Evolutionary conservation across 768 basidiomycete genomes (phyloP), one percentile per base, ranked within the genome.

Genomic region (Podaxis pistillaris): DNA sequence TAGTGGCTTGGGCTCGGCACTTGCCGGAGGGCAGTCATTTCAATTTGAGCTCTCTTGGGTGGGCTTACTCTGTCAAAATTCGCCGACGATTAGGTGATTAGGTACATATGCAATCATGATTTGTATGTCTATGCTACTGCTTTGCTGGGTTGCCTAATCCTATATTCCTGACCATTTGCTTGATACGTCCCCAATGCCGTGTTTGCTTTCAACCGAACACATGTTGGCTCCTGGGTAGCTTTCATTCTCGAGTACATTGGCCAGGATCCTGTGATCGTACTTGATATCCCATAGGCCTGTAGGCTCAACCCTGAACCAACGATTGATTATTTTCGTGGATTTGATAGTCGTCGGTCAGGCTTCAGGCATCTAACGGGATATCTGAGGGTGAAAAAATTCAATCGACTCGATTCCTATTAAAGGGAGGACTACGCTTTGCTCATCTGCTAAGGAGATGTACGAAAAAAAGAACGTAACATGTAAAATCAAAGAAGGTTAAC

Each of bases 21-120:
- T 9, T 33, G 1, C 30, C 1, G 8, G 33, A 33, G 33, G 33
- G 33, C 8, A 33, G 9, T 9, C 33, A 33, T 33, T 19, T n/a
- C 44, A 19, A 19, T 46, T 19, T 4, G 11, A 56, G 3, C 37
- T 1, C 19, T 26, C 19, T 46, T n/a, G 49, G 56, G 38, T 41
- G 22, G 41, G 49, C 13, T 50, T 44, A 12, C 19, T 37, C 4
- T 56, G 46, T 38, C 54, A 62, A 55, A 61, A 55, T 24, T 33
- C 28, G 60, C 30, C 19, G 52, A 53, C 15, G 52, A 61, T 33
- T 46, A n/a, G 41, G 41, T 62, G 52, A 61, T 33, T 46, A n/a
- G 41, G 41, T 62, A 47, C 41, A 36, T 62, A 55, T 62, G 41
- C 41, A 55, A 56, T 30, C 33, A 54, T 46, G 52, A 13, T 37